phyloP scores from a whole-genome alignment of 148 eudicot genomes.

The Cornus kousa region DNA sequence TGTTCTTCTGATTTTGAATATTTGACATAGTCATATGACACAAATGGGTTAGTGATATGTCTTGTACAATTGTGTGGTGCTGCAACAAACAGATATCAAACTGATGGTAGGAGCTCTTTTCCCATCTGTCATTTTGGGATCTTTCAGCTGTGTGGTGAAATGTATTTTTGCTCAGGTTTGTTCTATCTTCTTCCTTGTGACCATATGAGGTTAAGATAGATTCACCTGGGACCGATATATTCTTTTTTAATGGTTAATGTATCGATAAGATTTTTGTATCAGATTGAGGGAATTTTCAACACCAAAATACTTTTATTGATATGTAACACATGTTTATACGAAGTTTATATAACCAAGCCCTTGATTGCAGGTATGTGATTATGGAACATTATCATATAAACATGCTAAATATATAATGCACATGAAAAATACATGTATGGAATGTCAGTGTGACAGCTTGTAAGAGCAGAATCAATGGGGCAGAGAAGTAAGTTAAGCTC shows the following conservation, averaged over 20 bases:
- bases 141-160: not conserved
- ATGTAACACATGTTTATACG: no score
- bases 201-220: not conserved
- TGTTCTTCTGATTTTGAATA: slow-evolving; percentile 1
- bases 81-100: not conserved
- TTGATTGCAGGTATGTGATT: no score
- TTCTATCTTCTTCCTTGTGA: not conserved
- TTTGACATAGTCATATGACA: not conserved
- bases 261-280: not conserved
- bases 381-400: no score
- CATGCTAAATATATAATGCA: no score
- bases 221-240: no score
- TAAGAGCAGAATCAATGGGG: no score
- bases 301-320: no score
- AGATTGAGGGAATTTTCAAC: no score
- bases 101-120: not conserved
- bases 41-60: not conserved
- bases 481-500: no score
- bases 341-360: no score
- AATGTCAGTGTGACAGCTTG: no score
- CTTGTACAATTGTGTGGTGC: not conserved
- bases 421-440: no score
- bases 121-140: not conserved
- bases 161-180: not conserved
- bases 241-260: not conserved